Evolutionary conservation across 805 yeast genomes (phyloP), one percentile per base, ranked within the genome.

Genomic region (Spathaspora sp.): DNA sequence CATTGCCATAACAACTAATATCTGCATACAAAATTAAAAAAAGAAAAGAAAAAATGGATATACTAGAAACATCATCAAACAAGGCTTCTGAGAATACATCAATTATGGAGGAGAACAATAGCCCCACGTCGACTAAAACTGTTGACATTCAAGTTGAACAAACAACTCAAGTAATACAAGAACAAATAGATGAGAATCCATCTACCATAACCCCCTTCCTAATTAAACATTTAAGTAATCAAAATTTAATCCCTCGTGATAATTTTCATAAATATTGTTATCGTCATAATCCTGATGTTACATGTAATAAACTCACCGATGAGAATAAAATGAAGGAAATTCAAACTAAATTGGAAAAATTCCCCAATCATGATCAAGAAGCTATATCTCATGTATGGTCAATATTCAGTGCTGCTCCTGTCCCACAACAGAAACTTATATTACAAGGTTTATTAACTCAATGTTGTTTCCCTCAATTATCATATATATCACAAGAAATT

Each of bases 401-500:
- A 5, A 80, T 85, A 9, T 93, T 90, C 67, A 79, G 85, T 49
- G 89, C 87, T 44, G 87, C 93, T 23, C 89, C 87, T 5, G 69
- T 77, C 39, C 80, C 77, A 44, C 89, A 87, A 62, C 75, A 97
- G 49, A 80, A 82, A 47, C 72, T 93, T 44, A 88, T 93, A 1
- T 69, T 94, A 47, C 87, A 87, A 63, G 97, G 98, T 1, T 69
- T 94, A 35, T 71, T 94, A 44, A 77, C 89, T 4, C 96, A 90
- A 65, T 90, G 98, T 67, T 94, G 99, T 61, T 92, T 90, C 70
- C 97, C 98, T 1, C 97, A 92, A 63, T 75, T 94, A 18, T 89
- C 96, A n/a, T 83, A 84, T 53, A 81, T 93, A 3, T 81, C 96
- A 1, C 84, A 87, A 57, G 93, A 90, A 62, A 87, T 94, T 18